phyloP scores from a whole-genome alignment of 1,284 basidiomycete species.

The Fomitopsis betulina region DNA sequence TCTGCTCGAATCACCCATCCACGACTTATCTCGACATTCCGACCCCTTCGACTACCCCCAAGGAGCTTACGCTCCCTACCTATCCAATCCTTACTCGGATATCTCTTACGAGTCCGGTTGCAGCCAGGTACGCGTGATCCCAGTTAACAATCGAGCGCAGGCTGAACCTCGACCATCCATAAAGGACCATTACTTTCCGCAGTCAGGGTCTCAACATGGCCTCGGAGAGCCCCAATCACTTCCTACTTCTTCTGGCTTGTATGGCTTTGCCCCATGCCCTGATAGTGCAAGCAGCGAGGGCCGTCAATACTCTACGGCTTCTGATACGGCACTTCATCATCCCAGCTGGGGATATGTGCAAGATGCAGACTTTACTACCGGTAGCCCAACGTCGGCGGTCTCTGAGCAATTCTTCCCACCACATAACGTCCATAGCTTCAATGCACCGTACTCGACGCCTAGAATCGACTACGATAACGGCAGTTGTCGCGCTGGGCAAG shows the following conservation, averaged over 20 bases:
- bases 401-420: neutral
- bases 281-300: neutral
- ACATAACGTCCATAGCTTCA: neutral
- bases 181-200: neutral
- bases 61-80: neutral
- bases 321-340: neutral
- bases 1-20: neutral
- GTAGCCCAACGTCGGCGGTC: neutral
- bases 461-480: neutral
- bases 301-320: neutral
- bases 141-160: neutral
- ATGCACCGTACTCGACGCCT: neutral
- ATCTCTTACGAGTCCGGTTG: neutral
- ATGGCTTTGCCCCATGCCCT: neutral
- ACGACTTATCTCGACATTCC: neutral
- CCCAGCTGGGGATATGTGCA: neutral
- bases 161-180: neutral
- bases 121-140: neutral
- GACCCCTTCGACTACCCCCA: neutral
- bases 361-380: neutral
- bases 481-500: neutral
- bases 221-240: neutral
- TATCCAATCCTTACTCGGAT: neutral
- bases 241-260: neutral
- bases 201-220: neutral